Evolutionary conservation across 139 green algal species (phyloP).

Genomic region (Dunaliella primolecta): DNA sequence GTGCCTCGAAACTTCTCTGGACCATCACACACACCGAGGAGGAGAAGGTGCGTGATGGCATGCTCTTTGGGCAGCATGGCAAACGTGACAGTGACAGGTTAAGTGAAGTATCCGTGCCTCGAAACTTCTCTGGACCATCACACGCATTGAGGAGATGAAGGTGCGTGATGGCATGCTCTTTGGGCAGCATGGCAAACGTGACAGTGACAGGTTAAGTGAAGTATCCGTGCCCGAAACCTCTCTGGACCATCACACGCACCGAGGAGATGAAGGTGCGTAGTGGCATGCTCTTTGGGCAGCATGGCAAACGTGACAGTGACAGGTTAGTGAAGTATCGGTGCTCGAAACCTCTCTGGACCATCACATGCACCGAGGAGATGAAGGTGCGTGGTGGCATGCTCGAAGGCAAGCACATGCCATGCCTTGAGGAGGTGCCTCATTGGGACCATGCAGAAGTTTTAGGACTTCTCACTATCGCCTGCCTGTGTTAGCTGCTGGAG

Average conservation of each 20-base stretch:
- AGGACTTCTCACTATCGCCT: too few relatives aligned
- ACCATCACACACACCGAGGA: slow-evolving; percentile 52
- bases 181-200: slow-evolving; percentile 33
- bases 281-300: slow-evolving; percentile 13
- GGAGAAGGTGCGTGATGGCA: too few relatives aligned
- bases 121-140: slow-evolving; percentile 63
- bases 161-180: too few relatives aligned
- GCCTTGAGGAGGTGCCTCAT: too few relatives aligned
- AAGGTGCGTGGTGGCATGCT: too few relatives aligned
- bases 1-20: too few relatives aligned
- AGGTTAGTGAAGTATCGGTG: slow-evolving; percentile 55
- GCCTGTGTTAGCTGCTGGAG: too few relatives aligned
- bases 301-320: slow-evolving; percentile 52
- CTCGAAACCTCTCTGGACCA: slow-evolving; percentile 61
- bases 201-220: slow-evolving; percentile 58
- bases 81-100: slow-evolving; percentile 54
- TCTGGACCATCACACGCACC: slow-evolving; percentile 60
- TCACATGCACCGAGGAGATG: slow-evolving; percentile 51
- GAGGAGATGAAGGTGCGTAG: slow-evolving; percentile 42
- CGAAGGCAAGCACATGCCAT: too few relatives aligned
- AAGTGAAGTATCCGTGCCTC: slow-evolving; percentile 63
- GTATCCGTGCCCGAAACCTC: slow-evolving; percentile 62
- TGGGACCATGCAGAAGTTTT: too few relatives aligned
- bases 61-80: slow-evolving; percentile 20
- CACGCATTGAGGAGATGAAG: slow-evolving; percentile 43